These are phyloP conservation scores for Aspergillus ruber DNA, from an alignment of 2,329 filamentous ascomycete genomes.

Conservation along the genomic window DNA sequence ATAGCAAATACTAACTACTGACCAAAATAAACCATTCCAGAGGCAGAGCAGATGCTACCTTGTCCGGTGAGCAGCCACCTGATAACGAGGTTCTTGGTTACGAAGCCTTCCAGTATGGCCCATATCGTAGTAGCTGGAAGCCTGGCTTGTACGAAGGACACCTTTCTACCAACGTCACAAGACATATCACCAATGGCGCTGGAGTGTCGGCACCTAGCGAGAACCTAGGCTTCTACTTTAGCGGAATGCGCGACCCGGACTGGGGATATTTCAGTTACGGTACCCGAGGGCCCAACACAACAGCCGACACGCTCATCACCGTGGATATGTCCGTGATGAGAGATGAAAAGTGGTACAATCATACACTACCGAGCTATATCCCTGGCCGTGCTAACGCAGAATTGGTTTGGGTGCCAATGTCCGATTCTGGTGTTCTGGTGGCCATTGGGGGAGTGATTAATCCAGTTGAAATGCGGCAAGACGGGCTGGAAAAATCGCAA, in stretches of 20 bases:
- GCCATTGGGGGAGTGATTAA: no score
- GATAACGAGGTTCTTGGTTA: slow-evolving; percentile 34
- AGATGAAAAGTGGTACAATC: slow-evolving; percentile 52
- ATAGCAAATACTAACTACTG: no score
- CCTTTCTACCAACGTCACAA: slow-evolving; percentile 46
- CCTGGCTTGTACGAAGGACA: slow-evolving; percentile 38
- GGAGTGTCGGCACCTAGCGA: slow-evolving; percentile 61
- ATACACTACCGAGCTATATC: slow-evolving; percentile 45
- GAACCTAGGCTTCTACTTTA: slow-evolving; percentile 66
- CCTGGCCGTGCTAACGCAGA: slow-evolving; percentile 57
- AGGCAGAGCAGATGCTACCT: no score
- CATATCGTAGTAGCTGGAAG: slow-evolving; percentile 37
- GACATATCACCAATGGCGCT: slow-evolving; percentile 60
- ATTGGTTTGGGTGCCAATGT: slow-evolving; percentile 51
- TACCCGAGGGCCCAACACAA: slow-evolving; percentile 23
- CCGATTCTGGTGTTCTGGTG: no score
- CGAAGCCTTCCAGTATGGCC: slow-evolving; percentile 48
- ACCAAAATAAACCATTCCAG: no score
- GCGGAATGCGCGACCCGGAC: slow-evolving; percentile 50
- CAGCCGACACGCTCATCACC: slow-evolving; percentile 51
- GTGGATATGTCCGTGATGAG: slow-evolving; percentile 53
- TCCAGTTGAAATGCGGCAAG: no score
- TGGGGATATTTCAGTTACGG: slow-evolving; percentile 40
- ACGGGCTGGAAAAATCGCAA: no score
- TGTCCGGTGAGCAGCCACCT: background rate